Conservation (phyloP, 139 green algal genomes). For the Eudorina sp. region DNA sequence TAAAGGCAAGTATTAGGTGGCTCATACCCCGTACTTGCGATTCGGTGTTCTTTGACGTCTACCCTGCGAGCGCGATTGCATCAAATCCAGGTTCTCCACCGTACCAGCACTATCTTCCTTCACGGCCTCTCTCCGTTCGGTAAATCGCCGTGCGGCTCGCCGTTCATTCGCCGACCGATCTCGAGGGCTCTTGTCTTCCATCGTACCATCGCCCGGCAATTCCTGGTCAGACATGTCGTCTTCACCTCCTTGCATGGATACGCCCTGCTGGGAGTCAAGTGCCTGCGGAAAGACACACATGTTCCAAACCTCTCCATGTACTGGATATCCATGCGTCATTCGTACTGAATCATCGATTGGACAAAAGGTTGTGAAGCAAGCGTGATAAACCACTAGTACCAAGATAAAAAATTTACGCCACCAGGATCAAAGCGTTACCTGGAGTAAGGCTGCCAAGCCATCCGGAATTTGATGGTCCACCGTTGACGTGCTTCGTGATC, state of each 20-base stretch:
- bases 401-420: background rate
- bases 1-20: no score
- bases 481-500: background rate
- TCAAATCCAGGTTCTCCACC: no score
- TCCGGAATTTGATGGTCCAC: constrained; percentile 21
- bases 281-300: constrained; percentile 11
- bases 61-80: background rate
- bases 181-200: background rate
- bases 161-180: background rate
- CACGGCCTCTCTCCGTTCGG: background rate
- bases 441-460: constrained; percentile 32
- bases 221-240: no score
- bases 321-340: background rate
- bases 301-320: background rate
- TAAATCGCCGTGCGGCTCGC: background rate
- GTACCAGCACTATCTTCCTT: background rate
- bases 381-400: background rate
- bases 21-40: background rate
- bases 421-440: no score
- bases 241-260: background rate
- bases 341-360: background rate
- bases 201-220: background rate
- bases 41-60: background rate
- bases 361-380: background rate
- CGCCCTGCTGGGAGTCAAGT: constrained; percentile 26